Evolutionary conservation across 78 protist species (phyloP), one percentile per base, ranked within the genome.

Genomic region (Dictyostelium capitatum): DNA sequence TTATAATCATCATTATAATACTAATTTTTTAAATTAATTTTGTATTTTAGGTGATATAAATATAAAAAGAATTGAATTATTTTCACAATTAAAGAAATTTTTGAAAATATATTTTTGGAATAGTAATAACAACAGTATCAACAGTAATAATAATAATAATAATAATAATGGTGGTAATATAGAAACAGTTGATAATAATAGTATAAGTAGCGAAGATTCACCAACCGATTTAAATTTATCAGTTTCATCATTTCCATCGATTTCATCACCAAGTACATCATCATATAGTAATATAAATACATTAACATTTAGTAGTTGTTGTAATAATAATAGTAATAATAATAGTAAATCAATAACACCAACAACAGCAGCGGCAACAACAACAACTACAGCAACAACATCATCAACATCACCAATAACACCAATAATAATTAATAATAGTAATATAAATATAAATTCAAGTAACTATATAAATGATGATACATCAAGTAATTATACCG

Each of bases 21-120:
- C n/a, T n/a, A n/a, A n/a, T n/a, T n/a, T n/a, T n/a, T n/a, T n/a
- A n/a, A n/a, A n/a, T n/a, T n/a, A n/a, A n/a, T n/a, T n/a, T n/a
- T n/a, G n/a, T n/a, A n/a, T n/a, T n/a, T n/a, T n/a, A n/a, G 41
- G 48, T 41, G 81, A 75, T 20, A 48, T 75, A 20, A 50, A 43
- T 48, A 41, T 75, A 41, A 48, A 28, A 48, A 75, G 62, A n/a
- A 48, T 75, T 23, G 81, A 75, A 48, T 15, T 48, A 75, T 25
- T 75, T 75, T 25, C 25, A 25, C 43, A 75, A 75, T 75, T 75
- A 75, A 75, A 75, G 28, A 43, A 75, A 54, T 48, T 48, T 48
- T 23, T 75, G 8, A 28, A 75, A 10, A 75, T 75, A 17, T 7
- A 75, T 6, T 75, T 75, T 75, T 75, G 81, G 81, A 41, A 8